Percentiles rank a stretch among this genome's conserved stretches.
These are phyloP conservation scores for Fonsecaea pedrosoi DNA, from an alignment of 2,329 filamentous ascomycete genomes.

Conservation along the genomic window DNA sequence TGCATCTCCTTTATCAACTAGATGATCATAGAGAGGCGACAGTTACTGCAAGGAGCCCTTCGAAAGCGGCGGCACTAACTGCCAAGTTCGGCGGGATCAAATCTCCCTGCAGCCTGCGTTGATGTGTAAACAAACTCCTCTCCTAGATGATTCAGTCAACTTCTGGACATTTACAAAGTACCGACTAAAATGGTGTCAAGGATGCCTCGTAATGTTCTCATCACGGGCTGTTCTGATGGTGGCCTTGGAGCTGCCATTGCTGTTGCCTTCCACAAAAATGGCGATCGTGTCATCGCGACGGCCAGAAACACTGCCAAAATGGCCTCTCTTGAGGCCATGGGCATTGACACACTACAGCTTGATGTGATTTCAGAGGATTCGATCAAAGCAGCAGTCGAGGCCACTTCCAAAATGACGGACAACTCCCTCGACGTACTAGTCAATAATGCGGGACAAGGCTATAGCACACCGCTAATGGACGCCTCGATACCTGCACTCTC, in stretches of 20 bases:
- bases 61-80: too few relatives aligned
- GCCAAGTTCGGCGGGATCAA: too few relatives aligned
- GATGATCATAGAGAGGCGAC: too few relatives aligned
- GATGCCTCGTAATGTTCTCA: slow-evolving; percentile 27
- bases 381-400: slow-evolving; percentile 44
- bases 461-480: slow-evolving; percentile 43
- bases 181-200: not conserved
- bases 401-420: slow-evolving; percentile 30
- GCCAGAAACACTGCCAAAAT: slow-evolving; percentile 48
- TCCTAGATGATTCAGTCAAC: not conserved
- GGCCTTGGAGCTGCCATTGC: slow-evolving; percentile 52
- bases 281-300: slow-evolving; percentile 51
- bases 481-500: slow-evolving; percentile 42
- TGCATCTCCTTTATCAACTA: too few relatives aligned
- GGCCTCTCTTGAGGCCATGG: slow-evolving; percentile 37
- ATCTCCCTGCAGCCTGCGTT: too few relatives aligned
- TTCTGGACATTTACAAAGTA: not conserved
- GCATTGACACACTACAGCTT: slow-evolving; percentile 43
- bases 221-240: slow-evolving; percentile 47
- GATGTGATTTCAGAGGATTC: slow-evolving; percentile 44
- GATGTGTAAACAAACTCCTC: too few relatives aligned
- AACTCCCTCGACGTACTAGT: slow-evolving; percentile 52
- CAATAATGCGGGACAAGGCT: slow-evolving; percentile 54
- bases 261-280: slow-evolving; percentile 45
- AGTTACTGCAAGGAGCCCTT: too few relatives aligned